A percentile compares a stretch with the other conserved stretches of the same genome.
Evolutionary conservation across 1,139 yeast species (phyloP).

Genomic region (Protomyces macrosporus): DNA sequence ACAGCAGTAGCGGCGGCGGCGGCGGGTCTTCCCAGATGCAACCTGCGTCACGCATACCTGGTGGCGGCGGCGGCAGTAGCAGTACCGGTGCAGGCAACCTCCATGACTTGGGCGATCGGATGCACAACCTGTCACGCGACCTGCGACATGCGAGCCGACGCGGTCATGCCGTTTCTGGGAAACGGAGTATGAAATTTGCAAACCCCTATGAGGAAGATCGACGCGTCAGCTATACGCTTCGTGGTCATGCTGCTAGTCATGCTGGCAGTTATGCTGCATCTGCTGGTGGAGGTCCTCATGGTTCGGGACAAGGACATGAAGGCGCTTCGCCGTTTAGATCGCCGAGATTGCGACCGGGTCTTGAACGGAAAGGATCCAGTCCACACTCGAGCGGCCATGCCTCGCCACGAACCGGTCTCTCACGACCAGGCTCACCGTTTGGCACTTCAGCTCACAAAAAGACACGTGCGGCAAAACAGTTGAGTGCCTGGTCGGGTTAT

Average conservation of each 20-base stretch:
- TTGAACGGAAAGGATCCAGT: constrained; percentile 8
- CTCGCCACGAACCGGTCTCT: constrained; percentile 2
- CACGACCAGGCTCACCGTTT: constrained; percentile 17
- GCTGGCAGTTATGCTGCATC: no score
- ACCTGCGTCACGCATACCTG: not conserved
- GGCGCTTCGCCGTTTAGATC: constrained; percentile 2
- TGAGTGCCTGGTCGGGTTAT: constrained; percentile 15
- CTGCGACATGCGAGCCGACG: constrained; percentile 7
- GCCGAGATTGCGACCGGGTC: constrained; percentile 17
- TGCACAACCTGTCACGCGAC: not conserved
- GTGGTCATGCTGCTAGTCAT: not conserved
- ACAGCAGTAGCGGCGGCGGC: not conserved
- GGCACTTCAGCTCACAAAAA: not conserved
- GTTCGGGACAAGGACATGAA: constrained; percentile 6
- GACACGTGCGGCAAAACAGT: constrained; percentile 6
- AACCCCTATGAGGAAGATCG: constrained; percentile 13
- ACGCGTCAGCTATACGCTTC: constrained; percentile 18
- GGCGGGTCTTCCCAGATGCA: no score
- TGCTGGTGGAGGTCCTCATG: not conserved
- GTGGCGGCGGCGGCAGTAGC: not conserved
- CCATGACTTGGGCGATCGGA: not conserved
- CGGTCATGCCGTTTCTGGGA: constrained; percentile 21
- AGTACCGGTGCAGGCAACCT: not conserved
- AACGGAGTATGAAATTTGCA: constrained; percentile 28
- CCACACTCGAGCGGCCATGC: constrained; percentile 7